A percentile compares a stretch with the other conserved stretches of the same genome.
Evolutionary conservation across 306 rosid genomes (phyloP).

Genomic region (Castanopsis chinensis): DNA sequence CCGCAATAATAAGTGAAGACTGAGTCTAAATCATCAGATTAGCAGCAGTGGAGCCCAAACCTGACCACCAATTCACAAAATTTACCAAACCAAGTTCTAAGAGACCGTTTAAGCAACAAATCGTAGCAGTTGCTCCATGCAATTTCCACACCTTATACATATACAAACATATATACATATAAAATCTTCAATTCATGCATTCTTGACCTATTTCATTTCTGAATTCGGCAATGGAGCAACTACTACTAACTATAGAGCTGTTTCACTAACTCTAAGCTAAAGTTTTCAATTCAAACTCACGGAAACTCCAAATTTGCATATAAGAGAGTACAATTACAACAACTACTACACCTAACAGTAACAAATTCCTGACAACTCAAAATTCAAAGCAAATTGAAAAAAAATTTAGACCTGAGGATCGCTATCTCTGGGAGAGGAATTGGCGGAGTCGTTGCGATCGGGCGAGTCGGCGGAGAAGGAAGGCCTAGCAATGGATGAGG

Average conservation of each 20-base stretch:
- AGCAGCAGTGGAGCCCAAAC: no score
- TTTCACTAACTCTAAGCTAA: neutral
- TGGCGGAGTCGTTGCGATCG: slow-evolving; percentile 45
- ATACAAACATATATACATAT: neutral
- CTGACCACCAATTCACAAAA: no score
- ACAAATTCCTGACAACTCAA: no score
- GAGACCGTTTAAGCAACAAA: no score
- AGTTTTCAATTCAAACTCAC: neutral
- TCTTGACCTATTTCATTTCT: neutral
- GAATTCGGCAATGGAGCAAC: neutral
- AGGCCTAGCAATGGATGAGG: slow-evolving; percentile 18
- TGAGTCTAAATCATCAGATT: no score
- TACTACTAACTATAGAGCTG: neutral
- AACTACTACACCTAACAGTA: no score
- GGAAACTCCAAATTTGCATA: neutral
- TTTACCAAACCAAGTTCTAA: no score
- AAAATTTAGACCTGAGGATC: slow-evolving; percentile 50
- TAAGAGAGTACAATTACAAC: no score
- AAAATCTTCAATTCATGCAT: neutral
- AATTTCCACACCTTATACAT: no score
- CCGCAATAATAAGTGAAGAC: no score
- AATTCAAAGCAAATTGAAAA: neutral
- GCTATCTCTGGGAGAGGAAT: slow-evolving; percentile 45
- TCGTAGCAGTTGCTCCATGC: no score
- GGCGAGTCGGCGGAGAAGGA: slow-evolving; percentile 23